Base-by-base conservation (phyloP, 768 basidiomycete genomes). In the Collybia sp. region DNA sequence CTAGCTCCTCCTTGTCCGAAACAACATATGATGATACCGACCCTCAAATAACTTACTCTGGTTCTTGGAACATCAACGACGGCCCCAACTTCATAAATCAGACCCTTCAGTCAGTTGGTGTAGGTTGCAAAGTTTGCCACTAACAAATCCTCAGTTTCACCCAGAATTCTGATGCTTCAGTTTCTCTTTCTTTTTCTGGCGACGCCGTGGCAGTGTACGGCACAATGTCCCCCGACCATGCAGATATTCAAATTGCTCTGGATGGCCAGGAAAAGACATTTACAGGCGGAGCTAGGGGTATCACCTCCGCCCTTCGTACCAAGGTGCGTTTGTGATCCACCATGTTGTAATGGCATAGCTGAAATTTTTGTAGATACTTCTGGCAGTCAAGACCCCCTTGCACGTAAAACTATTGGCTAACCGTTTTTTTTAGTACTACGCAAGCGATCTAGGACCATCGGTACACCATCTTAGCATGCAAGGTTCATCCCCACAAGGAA, bases 191-290 rank as follows among this genome's bases (percentile, higher is more conserved):
- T 12, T 80, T 80, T 53, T 51, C 57, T 4, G 80, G 80, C 16
- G 71, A 77, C 43, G 76, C 72, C n/a, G 64, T 82, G 40, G 76
- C 75, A 12, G 45, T 81, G 1, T 80, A 75, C 46, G 77, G 78
- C 32, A 73, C 77, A 2, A 66, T 76, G 25, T 71, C 74, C 8
- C 72, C 76, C n/a, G 68, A 73, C 45, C 77, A 75, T 53, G 70
- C 74, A 13, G 59, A 74, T 48, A 66, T 77, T 43, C 61, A 65
- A n/a, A 58, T 80, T 19, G 59, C 64, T 2, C 40, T 79, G 19
- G 78, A 82, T 53, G 74, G 71, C 5, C 40, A 62, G 25, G 25
- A 51, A 0, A 58, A 52, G 35, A 46, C 53, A n/a, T 50, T 73
- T 45, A 57, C 58, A 12, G 70, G 70, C 42, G 71, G 71, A 12